A percentile compares a stretch with the other conserved stretches of the same genome.
Conservation (phyloP, 345 rosid genomes). For the Acer yangbiense region DNA sequence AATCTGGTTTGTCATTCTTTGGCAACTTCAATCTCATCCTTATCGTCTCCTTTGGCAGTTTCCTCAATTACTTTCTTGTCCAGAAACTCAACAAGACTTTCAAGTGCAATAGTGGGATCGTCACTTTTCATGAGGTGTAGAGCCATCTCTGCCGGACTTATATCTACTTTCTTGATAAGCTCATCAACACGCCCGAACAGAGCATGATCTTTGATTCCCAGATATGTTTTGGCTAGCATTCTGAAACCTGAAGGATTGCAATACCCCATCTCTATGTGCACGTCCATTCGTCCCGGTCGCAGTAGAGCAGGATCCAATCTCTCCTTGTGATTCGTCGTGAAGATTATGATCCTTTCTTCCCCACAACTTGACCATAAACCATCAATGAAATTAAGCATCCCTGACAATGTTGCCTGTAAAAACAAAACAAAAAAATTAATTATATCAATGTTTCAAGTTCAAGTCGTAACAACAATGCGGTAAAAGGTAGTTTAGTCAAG, state of each 20-base stretch:
- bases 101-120: conserved; percentile 21
- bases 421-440: neutral
- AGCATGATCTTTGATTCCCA: conserved; percentile 18
- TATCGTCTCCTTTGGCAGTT: neutral
- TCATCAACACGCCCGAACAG: conserved; percentile 8
- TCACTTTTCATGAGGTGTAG: conserved; percentile 48
- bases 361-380: conserved; percentile 34
- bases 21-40: neutral
- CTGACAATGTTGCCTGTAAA: conserved; percentile 26
- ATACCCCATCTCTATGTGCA: conserved; percentile 24
- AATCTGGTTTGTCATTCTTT: too few species aligned
- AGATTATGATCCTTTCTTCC: conserved; percentile 30
- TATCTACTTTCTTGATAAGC: neutral
- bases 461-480: neutral
- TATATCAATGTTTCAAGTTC: neutral
- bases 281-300: conserved; percentile 28
- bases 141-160: conserved; percentile 34
- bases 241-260: conserved; percentile 18
- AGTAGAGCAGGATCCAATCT: conserved; percentile 26
- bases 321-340: conserved; percentile 27
- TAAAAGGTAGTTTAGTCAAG: neutral
- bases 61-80: neutral
- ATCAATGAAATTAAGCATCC: conserved; percentile 29
- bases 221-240: conserved; percentile 16
- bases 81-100: conserved; percentile 36